These are phyloP conservation scores for Aspergillus sp. DNA, from an alignment of 2,329 filamentous ascomycete genomes.

Conservation along the genomic window DNA sequence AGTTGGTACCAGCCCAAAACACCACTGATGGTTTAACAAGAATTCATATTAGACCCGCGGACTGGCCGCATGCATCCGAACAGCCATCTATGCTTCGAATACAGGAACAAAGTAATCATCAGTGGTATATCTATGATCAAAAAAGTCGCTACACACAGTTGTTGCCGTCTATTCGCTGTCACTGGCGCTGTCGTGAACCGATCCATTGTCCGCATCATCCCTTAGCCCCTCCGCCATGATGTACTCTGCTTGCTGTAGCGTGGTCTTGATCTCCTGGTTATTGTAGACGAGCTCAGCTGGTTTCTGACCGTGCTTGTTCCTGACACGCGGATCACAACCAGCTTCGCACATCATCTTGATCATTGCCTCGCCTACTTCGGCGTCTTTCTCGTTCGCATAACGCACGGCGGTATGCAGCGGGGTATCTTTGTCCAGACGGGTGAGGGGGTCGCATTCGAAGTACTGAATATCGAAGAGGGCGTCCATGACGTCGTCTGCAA, in stretches of 20 bases:
- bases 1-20: neutral
- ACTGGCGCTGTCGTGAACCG: constrained; percentile 42
- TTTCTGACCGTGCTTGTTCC: constrained; percentile 51
- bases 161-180: constrained; percentile 39
- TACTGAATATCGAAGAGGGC: constrained; percentile 50
- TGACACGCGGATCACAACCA: constrained; percentile 50
- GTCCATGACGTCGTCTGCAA: constrained; percentile 50
- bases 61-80: neutral
- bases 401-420: constrained; percentile 49
- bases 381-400: constrained; percentile 50
- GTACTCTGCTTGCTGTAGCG: constrained; percentile 50
- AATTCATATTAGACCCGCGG: neutral
- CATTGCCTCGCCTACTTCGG: constrained; percentile 47
- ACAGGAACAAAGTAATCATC: constrained; percentile 16
- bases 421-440: constrained; percentile 49
- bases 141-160: constrained; percentile 8
- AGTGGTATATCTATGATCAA: constrained; percentile 23
- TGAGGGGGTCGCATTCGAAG: constrained; percentile 52
- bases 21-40: neutral
- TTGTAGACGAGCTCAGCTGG: constrained; percentile 48
- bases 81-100: constrained; percentile 4
- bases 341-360: constrained; percentile 54
- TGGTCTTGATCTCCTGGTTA: constrained; percentile 44
- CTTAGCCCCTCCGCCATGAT: constrained; percentile 49
- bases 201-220: constrained; percentile 37